Percentiles rank a stretch among this genome's conserved stretches.
These are phyloP conservation scores for Candida vartiovaarae DNA, from an alignment of 805 yeast genomes.

Conservation along the genomic window DNA sequence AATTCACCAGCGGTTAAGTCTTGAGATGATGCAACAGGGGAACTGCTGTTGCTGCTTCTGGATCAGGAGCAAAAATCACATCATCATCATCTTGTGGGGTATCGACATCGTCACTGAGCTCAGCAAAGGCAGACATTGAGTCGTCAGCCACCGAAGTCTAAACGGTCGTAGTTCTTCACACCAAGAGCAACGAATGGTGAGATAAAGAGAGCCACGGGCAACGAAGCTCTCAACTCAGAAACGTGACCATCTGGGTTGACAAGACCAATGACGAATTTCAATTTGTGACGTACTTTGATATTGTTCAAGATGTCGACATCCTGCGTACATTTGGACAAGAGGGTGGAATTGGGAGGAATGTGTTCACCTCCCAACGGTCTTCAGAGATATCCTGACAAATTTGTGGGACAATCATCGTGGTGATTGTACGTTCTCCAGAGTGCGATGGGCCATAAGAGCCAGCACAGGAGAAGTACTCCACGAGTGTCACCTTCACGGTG, in stretches of 20 bases:
- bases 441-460: conserved; percentile 52
- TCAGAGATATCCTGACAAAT: conserved; percentile 25
- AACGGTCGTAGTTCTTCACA: conserved; percentile 31
- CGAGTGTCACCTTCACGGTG: conserved; percentile 56
- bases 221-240: conserved; percentile 84
- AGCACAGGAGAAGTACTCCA: conserved; percentile 60
- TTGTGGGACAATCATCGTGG: conserved; percentile 39
- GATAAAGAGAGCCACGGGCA: conserved; percentile 72
- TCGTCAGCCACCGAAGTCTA: conserved; percentile 18
- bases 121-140: conserved; percentile 20
- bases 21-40: conserved; percentile 10
- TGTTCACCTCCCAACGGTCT: conserved; percentile 71
- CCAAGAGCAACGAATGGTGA: conserved; percentile 76
- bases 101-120: conserved; percentile 22
- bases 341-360: conserved; percentile 59
- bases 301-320: conserved; percentile 69
- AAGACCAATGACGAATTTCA: conserved; percentile 73
- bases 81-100: conserved; percentile 29
- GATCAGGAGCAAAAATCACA: conserved; percentile 32
- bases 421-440: conserved; percentile 55
- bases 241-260: conserved; percentile 88
- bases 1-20: conserved; percentile 33
- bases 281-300: conserved; percentile 81
- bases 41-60: conserved; percentile 24
- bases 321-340: conserved; percentile 71